These are phyloP conservation scores for Clathrospora elynae DNA, from an alignment of 2,329 filamentous ascomycete genomes.

Conservation along the genomic window DNA sequence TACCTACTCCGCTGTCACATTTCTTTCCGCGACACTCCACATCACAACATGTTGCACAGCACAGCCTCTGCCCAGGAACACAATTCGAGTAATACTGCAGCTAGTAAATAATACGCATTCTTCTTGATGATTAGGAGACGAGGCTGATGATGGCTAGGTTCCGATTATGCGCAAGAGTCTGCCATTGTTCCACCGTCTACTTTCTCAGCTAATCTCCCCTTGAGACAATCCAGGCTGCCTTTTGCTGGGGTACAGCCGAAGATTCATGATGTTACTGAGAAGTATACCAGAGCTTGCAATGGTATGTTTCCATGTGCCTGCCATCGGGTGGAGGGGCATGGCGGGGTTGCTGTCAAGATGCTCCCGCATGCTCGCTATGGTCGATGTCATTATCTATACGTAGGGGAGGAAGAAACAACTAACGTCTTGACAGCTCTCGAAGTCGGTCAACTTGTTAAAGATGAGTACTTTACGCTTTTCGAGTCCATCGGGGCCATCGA, in stretches of 20 bases:
- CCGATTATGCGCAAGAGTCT: constrained; percentile 23
- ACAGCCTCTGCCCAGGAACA: constrained; percentile 22
- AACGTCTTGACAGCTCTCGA: constrained; percentile 63
- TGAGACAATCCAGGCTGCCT: constrained; percentile 37
- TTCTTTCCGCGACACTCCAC: constrained; percentile 41
- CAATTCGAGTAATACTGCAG: constrained; percentile 10
- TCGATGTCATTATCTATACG: neutral
- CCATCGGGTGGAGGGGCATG: constrained; percentile 14
- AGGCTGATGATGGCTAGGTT: constrained; percentile 25
- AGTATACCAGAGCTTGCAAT: constrained; percentile 59
- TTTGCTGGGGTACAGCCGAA: constrained; percentile 39
- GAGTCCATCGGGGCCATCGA: constrained; percentile 89
- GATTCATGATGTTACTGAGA: constrained; percentile 60
- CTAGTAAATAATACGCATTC: constrained; percentile 26
- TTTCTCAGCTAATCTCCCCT: constrained; percentile 31
- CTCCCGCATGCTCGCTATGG: constrained; percentile 7
- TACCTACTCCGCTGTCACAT: constrained; percentile 29
- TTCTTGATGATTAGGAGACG: neutral
- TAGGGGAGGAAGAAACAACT: constrained; percentile 11
- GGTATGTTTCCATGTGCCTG: constrained; percentile 47
- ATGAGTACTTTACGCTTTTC: constrained; percentile 91
- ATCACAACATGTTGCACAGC: constrained; percentile 43
- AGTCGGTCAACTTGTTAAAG: constrained; percentile 86
- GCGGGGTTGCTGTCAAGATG: constrained; percentile 20
- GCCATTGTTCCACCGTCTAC: constrained; percentile 21